Evolutionary conservation across 192 early-diverging fungal genomes (phyloP), one percentile per base, ranked within the genome.

Genomic region (Mortierella hygrophila): DNA sequence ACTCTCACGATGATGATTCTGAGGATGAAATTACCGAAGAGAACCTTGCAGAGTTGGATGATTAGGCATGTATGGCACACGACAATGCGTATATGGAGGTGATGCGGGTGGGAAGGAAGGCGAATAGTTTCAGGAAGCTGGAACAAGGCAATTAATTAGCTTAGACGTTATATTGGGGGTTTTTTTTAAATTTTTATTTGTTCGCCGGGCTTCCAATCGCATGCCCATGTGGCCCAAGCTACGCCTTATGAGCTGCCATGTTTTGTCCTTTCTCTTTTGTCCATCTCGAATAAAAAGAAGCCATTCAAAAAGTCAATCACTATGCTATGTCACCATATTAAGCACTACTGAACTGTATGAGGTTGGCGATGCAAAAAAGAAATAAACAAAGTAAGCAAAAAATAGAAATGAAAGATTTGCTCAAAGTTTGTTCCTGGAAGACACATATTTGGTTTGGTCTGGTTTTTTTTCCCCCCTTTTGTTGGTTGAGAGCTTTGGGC

Each of bases 401-500:
- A 52, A 52, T 52, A 52, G 49, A 52, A 46, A 46, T 7, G 42
- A 46, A 35, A 35, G 35, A 35, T 35, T 15, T 46, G 44, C 44
- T 46, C 44, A 46, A 46, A 52, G 18, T 16, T 52, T 65, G 60
- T 65, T 35, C 60, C 29, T 65, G 60, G 29, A 65, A 15, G 29
- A 32, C 4, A 65, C n/a, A 26, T 32, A 65, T 13, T 26, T 57
- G n/a, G 55, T 32, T 65, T 71, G 38, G 70, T 16, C 18, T 52
- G 15, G 0, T 52, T 20, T 18, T 49, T 18, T 49, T 49, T 21
- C 6, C 1, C 35, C 11, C 6, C 5, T 52, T 52, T 52, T 52
- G 49, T 52, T 52, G 49, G 49, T 65, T 65, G 60, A 65, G 60
- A 65, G 60, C 60, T 2, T 65, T 65, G 60, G 29, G 60, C 60